Percentiles rank a stretch among this genome's conserved stretches.
These are phyloP conservation scores for Amaranthus hypochondriacus DNA, from an alignment of 148 eudicot species.

Conservation along the genomic window DNA sequence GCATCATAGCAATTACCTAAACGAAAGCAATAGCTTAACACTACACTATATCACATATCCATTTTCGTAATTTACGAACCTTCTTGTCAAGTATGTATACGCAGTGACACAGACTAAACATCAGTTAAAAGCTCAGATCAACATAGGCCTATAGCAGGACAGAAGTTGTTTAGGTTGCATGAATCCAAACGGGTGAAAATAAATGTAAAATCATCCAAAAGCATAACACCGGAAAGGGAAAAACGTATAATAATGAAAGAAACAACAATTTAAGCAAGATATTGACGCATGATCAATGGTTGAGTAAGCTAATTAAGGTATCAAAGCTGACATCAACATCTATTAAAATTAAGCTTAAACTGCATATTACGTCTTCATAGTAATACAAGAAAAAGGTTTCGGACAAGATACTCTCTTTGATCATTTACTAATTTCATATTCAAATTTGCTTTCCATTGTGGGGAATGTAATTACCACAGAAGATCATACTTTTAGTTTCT, in stretches of 20 bases:
- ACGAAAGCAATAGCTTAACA: background rate
- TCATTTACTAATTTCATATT: background rate
- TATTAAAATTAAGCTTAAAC: background rate
- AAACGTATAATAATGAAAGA: conserved; percentile 1
- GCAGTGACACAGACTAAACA: conserved; percentile 1
- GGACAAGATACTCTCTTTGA: background rate
- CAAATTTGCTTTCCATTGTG: background rate
- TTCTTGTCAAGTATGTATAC: background rate
- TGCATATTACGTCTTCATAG: background rate
- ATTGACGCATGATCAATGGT: background rate
- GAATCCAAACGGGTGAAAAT: background rate
- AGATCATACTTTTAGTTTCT: background rate
- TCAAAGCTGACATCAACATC: background rate
- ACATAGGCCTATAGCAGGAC: background rate
- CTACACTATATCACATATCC: background rate
- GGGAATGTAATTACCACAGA: background rate
- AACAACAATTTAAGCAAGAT: background rate
- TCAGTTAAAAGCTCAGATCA: background rate
- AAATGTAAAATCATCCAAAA: background rate
- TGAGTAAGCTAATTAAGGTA: background rate
- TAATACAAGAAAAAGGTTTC: conserved; percentile 11
- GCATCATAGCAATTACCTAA: background rate
- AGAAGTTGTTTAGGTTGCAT: background rate
- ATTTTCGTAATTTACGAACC: background rate
- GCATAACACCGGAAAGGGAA: background rate